Evolutionary conservation across 495 filamentous ascomycete species (phyloP), one percentile per base, ranked within the genome.

Genomic region (Penicillium daleae): DNA sequence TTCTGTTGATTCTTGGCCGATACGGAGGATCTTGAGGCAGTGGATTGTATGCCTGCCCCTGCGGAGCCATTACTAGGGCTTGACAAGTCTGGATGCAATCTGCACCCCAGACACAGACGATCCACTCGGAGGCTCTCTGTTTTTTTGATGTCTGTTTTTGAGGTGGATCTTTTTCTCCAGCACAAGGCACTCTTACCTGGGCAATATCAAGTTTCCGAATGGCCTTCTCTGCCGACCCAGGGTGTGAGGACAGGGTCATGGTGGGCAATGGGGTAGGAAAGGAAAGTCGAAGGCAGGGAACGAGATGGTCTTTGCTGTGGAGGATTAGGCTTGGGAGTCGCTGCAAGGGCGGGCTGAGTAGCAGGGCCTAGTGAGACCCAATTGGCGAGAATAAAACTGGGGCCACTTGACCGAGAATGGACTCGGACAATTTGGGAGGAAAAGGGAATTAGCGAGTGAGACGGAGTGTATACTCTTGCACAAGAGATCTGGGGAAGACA

Each of bases 181-280:
- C 26, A 33, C 19, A n/a, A 60, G 12, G 21, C 64, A 22, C 24
- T 56, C 81, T 68, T 82, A 96, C 93, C 88, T 94, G 94, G 70
- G 92, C 90, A 66, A 96, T 88, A 65, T 82, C 76, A 54, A 79
- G 79, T 69, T 80, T 82, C 50, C 77, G 78, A 68, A 79, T 76
- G 2, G 77, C 76, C 65, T 74, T 76, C 65, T 80, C 78, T 46
- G 76, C 73, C 48, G 68, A 75, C 59, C 68, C 62, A 52, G 76
- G 71, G 56, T 71, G 71, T 50, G 68, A 67, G 32, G 67, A 66
- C 37, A 70, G 60, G 63, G 73, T 68, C 78, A 80, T 80, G 68
- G 62, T 70, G 63, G 59, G 61, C 35, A 61, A 53, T 50, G 62
- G 29, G 26, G 15, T 63, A 22, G 27, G 58, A 12, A 60, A 63